Evolutionary conservation across 164 flowering plant species (phyloP), one percentile per base, ranked within the genome.

Genomic region (Echeveria elegans): DNA sequence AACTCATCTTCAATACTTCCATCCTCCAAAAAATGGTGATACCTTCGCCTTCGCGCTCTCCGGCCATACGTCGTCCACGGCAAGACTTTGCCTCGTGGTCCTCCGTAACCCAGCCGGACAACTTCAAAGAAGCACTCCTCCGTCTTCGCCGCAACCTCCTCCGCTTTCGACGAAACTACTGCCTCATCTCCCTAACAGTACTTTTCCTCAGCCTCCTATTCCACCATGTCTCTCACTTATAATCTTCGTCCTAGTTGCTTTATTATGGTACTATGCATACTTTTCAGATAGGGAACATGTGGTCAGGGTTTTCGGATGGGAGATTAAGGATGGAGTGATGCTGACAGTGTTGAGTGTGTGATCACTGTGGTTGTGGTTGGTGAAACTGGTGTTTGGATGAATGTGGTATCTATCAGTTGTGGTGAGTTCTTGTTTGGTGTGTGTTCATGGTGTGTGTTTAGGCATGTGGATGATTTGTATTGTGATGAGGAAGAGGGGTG

Each of bases 401-500:
- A 62, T 32, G 65, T 62, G 38, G 65, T n/a, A n/a, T n/a, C n/a
- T 62, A 16, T 31, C 40, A 12, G 40, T 21, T 16, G 65, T 18
- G 37, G n/a, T 62, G 37, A 62, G 65, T 30, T 32, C 15, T 23
- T 38, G 31, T 23, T 23, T 63, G 38, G 65, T 63, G 21, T 34
- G 38, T n/a, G n/a, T n/a, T n/a, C n/a, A n/a, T n/a, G n/a, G n/a
- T n/a, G n/a, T n/a, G n/a, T n/a, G n/a, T n/a, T n/a, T 63, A 63
- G 65, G 65, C n/a, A n/a, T 12, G 65, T 63, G 28, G 65, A 63
- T 21, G 65, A 63, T 63, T 63, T 63, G 65, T 63, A 34, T 34
- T 63, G 38, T n/a, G 41, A 63, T 63, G 65, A 63, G 43, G 65
- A 63, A 31, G 41, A 32, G 40, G 41, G 38, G 4, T 63, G 41